Percentiles rank a stretch among this genome's conserved stretches.
Conservation (phyloP, 331 rosid species). For the Erythrophleum ivorense region DNA sequence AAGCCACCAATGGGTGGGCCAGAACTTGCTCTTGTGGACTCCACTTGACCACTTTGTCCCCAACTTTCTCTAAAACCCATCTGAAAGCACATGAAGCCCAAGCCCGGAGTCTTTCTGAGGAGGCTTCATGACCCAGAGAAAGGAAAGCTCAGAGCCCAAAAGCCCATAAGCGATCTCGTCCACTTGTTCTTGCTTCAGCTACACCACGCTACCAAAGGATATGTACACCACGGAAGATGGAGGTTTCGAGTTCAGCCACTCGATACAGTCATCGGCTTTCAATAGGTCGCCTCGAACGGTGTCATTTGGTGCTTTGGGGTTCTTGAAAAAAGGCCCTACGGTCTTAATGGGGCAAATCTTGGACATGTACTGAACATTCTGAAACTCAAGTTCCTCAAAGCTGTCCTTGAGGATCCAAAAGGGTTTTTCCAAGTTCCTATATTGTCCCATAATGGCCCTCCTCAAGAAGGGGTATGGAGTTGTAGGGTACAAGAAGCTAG, state of each 20-base stretch:
- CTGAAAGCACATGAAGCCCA: conserved; percentile 34
- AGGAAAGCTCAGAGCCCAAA: conserved; percentile 43
- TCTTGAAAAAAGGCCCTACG: conserved; percentile 51
- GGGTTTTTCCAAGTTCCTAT: conserved; percentile 15
- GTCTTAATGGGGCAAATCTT: conserved; percentile 40
- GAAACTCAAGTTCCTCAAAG: conserved; percentile 43
- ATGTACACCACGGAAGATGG: conserved; percentile 50
- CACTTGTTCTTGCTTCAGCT: conserved; percentile 60
- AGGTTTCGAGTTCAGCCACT: conserved; percentile 57
- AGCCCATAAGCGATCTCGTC: conserved; percentile 65
- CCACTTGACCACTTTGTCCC: conserved; percentile 52
- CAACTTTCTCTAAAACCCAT: conserved; percentile 44
- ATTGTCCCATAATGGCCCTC: conserved; percentile 40
- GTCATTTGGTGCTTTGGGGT: not conserved
- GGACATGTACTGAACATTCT: conserved; percentile 34
- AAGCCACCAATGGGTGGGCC: conserved; percentile 54
- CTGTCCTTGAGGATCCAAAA: conserved; percentile 49
- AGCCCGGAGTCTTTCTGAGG: conserved; percentile 36
- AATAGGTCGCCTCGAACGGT: conserved; percentile 42
- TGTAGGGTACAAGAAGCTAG: conserved; percentile 40
- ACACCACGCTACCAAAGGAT: conserved; percentile 57
- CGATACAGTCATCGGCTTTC: conserved; percentile 48
- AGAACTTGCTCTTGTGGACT: conserved; percentile 66
- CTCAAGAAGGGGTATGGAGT: conserved; percentile 19
- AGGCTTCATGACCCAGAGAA: conserved; percentile 64